Evolutionary conservation across 2,329 filamentous ascomycete species (phyloP).

Genomic region (Epicoccum nigrum): DNA sequence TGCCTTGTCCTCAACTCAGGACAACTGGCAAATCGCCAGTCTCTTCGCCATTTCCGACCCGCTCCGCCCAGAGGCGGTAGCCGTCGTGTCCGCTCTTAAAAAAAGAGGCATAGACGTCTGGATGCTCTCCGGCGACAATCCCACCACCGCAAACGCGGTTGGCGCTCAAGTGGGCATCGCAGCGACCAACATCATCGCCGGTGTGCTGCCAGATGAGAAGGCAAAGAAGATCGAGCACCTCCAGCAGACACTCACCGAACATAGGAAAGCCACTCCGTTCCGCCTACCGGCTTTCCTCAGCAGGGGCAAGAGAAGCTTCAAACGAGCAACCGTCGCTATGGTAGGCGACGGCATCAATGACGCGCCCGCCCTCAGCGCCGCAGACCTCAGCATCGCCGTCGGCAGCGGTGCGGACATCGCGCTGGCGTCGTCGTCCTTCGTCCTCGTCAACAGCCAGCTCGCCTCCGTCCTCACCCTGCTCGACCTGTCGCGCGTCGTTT

Average conservation of each 20-base stretch:
- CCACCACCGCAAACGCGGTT: slow-evolving; percentile 81
- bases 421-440: slow-evolving; percentile 80
- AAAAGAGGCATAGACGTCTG: slow-evolving; percentile 74
- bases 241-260: slow-evolving; percentile 44
- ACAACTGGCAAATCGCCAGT: slow-evolving; percentile 59
- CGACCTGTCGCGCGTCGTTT: slow-evolving; percentile 72
- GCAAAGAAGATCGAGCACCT: slow-evolving; percentile 68
- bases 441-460: slow-evolving; percentile 75
- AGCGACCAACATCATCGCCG: slow-evolving; percentile 76
- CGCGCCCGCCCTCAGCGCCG: slow-evolving; percentile 77
- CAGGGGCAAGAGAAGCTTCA: slow-evolving; percentile 2
- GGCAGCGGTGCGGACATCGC: slow-evolving; percentile 83
- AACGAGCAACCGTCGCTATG: slow-evolving; percentile 72
- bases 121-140: slow-evolving; percentile 93
- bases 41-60: slow-evolving; percentile 81
- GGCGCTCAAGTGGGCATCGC: slow-evolving; percentile 77
- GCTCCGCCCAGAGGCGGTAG: slow-evolving; percentile 72
- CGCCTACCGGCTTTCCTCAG: slow-evolving; percentile 22
- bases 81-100: slow-evolving; percentile 69
- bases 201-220: slow-evolving; percentile 85
- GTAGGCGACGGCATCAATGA: slow-evolving; percentile 90
- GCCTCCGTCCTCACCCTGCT: slow-evolving; percentile 74
- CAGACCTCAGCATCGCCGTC: slow-evolving; percentile 83
- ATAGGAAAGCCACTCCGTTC: slow-evolving; percentile 25
- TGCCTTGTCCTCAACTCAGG: slow-evolving; percentile 28